Base-by-base conservation (phyloP, 331 rosid species). In the Rhamnella rubrinervis region DNA sequence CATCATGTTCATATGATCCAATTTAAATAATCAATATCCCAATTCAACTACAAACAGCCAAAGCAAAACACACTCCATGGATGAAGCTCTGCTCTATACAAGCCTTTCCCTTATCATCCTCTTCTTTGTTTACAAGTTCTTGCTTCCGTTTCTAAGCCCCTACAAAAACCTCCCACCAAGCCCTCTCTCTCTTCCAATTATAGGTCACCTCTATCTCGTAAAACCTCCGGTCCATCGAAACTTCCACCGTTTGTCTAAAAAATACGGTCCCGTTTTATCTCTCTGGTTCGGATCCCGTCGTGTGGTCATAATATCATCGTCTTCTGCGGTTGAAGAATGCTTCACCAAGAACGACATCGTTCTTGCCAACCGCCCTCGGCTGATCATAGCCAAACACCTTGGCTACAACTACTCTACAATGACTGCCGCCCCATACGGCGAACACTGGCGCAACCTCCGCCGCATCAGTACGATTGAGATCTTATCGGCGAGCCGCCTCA, bases 401-500 rank as follows among this genome's bases (percentile, higher is more conserved):
- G 86, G 55, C 66, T 85, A 59, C 52, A 49, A 86, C 73, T 6
- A 59, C 65, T 78, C 91, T 75, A 55, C 6, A 4, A 1, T 86
- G 0, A 2, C 59, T 0, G 0, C 58, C 0, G 4, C 84, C 1
- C 59, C 84, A 0, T 80, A 86, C 46, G 86, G 88, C 8, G 86
- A 82, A 13, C 88, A 81, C 63, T 88, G 90, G 88, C 83, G 90
- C 16, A 88, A 88, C 82, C 46, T 85, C 9, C 84, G 88, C 21
- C 88, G 87, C 20, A 85, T 88, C 1, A 57, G 84, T 35, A 35
- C 90, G 4, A 13, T 83, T 8, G 93, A 83, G 61, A 77, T 87
- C 47, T 79, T 87, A 70, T 83, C 90, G 8, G 16, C 77, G 11
- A 69, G 71, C 57, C 87, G 85, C 0, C 76, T 83, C 50, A 85